Conservation (phyloP, 2,329 filamentous ascomycete species). For the Mycosphaerella sp. region DNA sequence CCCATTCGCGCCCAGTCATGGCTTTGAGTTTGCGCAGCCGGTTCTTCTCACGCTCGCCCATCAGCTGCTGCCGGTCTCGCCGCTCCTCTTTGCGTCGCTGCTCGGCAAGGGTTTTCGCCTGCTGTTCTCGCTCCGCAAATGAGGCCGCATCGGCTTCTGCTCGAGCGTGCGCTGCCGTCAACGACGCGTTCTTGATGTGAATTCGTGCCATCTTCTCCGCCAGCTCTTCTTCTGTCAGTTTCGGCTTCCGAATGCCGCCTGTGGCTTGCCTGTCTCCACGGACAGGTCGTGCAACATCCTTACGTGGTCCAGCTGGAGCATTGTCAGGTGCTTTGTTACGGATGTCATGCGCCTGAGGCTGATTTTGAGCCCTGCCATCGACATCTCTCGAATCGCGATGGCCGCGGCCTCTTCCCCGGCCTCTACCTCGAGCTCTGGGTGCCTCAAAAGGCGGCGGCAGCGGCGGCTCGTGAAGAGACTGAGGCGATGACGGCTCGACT, state of each 20-base stretch:
- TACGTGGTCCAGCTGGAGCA: slow-evolving; percentile 22
- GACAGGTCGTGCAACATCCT: slow-evolving; percentile 25
- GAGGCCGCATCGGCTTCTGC: slow-evolving; percentile 62
- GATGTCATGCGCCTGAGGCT: slow-evolving; percentile 2
- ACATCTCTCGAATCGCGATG: slow-evolving; percentile 11
- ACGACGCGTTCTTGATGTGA: slow-evolving; percentile 54
- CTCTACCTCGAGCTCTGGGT: slow-evolving; percentile 2
- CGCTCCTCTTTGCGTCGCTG: slow-evolving; percentile 45
- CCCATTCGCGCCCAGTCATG: slow-evolving; percentile 55
- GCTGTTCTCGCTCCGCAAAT: slow-evolving; percentile 57
- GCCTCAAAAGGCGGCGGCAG: not conserved
- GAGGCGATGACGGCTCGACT: slow-evolving; percentile 20
- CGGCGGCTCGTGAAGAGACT: slow-evolving; percentile 13
- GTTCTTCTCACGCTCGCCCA: slow-evolving; percentile 57
- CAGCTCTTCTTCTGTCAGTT: slow-evolving; percentile 60
- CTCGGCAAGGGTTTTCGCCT: slow-evolving; percentile 47
- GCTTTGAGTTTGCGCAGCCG: slow-evolving; percentile 53
- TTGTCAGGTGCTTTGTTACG: slow-evolving; percentile 18
- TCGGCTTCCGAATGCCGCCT: slow-evolving; percentile 43
- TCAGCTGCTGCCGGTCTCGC: slow-evolving; percentile 52
- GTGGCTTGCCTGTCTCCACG: slow-evolving; percentile 34
- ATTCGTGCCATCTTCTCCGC: slow-evolving; percentile 55
- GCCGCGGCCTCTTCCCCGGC: slow-evolving; percentile 22
- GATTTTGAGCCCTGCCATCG: not conserved
- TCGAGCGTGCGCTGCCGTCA: slow-evolving; percentile 55